Conservation (phyloP, 768 basidiomycete genomes). For the Tulasnella sp. region DNA sequence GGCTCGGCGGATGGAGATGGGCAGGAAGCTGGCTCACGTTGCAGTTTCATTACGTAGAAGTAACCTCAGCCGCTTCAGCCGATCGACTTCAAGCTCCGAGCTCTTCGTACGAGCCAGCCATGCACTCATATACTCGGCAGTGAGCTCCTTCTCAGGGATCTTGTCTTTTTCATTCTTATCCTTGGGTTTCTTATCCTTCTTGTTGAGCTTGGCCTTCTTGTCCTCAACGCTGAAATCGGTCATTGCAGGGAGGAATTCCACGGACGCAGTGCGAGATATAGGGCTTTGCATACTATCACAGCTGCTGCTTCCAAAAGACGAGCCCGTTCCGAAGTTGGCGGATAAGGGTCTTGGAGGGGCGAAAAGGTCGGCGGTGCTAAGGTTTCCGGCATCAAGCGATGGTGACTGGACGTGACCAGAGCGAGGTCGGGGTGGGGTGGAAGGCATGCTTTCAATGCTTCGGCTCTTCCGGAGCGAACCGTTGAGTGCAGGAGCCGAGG, state of each 20-base stretch:
- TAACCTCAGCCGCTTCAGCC: slow-evolving; percentile 78
- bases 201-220: slow-evolving; percentile 36
- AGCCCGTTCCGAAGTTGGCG: slow-evolving; percentile 9
- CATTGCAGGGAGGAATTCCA: slow-evolving; percentile 12
- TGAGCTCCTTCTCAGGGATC: slow-evolving; percentile 39
- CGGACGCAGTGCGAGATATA: neutral
- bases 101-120: slow-evolving; percentile 61
- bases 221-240: slow-evolving; percentile 27
- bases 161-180: slow-evolving; percentile 7
- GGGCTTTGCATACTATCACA: neutral
- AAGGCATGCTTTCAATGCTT: slow-evolving; percentile 12
- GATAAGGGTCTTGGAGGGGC: slow-evolving; percentile 13
- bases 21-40: slow-evolving; percentile 39
- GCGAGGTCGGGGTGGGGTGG: slow-evolving; percentile 22
- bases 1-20: neutral
- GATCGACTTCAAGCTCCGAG: slow-evolving; percentile 71
- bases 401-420: slow-evolving; percentile 24
- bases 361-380: neutral
- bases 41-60: slow-evolving; percentile 89
- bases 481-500: slow-evolving; percentile 43
- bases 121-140: slow-evolving; percentile 59
- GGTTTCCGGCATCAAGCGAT: slow-evolving; percentile 8
- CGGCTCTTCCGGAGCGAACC: slow-evolving; percentile 35
- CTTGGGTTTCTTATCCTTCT: slow-evolving; percentile 37
- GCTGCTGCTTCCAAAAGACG: neutral